Conservation (phyloP, 805 yeast species). For the Myxozyma geophila region DNA sequence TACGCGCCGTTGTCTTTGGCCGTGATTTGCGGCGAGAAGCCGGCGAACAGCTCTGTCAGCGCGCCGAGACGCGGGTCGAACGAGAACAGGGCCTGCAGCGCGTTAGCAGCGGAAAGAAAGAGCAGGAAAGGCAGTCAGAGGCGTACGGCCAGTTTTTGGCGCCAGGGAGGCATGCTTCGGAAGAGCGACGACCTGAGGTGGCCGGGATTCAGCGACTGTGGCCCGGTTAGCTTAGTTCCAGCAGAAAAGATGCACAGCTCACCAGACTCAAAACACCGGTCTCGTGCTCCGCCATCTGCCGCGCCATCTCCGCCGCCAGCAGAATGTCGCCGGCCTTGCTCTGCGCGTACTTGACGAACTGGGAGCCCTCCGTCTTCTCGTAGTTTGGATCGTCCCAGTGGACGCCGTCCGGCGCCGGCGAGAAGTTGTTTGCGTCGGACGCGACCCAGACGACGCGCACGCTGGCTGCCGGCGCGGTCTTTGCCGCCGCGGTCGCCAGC, state of each 20-base stretch:
- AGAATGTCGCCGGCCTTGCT: constrained; percentile 49
- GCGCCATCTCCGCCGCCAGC: constrained; percentile 24
- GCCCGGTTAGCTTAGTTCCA: no score
- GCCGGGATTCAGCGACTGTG: constrained; percentile 34
- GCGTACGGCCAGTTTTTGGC: constrained; percentile 22
- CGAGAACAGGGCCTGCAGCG: constrained; percentile 21
- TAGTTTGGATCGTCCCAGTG: constrained; percentile 46
- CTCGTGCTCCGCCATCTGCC: constrained; percentile 2
- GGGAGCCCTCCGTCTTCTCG: constrained; percentile 34
- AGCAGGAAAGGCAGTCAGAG: not conserved
- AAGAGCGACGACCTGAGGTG: constrained; percentile 28
- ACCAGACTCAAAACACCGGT: constrained; percentile 33
- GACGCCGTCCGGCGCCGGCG: constrained; percentile 46
- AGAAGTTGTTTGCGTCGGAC: constrained; percentile 47
- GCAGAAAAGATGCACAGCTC: not conserved
- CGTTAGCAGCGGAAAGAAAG: not conserved
- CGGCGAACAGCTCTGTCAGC: constrained; percentile 52
- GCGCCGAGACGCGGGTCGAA: constrained; percentile 49
- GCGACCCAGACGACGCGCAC: constrained; percentile 54
- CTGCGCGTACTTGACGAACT: constrained; percentile 47
- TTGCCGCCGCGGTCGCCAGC: constrained; percentile 46
- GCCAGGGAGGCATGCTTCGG: constrained; percentile 25
- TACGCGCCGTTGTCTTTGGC: constrained; percentile 46
- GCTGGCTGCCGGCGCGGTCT: constrained; percentile 40
- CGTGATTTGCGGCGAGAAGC: constrained; percentile 49